phyloP scores from a whole-genome alignment of 306 rosid genomes.

The Vicia sativa region DNA sequence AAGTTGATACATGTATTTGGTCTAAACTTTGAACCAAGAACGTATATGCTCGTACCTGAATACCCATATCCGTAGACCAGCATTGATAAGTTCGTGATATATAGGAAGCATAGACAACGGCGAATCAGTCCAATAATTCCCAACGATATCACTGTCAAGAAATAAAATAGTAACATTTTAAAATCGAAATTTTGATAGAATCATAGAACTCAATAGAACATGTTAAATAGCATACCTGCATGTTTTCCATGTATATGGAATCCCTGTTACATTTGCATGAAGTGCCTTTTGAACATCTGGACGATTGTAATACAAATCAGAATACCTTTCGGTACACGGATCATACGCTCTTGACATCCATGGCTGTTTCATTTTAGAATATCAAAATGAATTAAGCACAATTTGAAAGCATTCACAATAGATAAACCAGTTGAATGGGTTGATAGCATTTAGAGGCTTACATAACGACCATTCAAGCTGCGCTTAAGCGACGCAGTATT shows the following conservation, averaged over 20 bases:
- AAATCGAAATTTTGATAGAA: conserved; percentile 8
- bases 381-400: too few relatives aligned
- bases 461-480: conserved; percentile 79
- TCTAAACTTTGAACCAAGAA: background rate
- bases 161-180: background rate
- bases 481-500: conserved; percentile 51
- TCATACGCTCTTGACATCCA: conserved; percentile 96
- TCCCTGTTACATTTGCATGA: conserved; percentile 82
- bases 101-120: conserved; percentile 93
- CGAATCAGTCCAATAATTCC: conserved; percentile 86
- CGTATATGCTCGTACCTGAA: conserved; percentile 57
- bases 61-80: conserved; percentile 80
- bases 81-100: conserved; percentile 78
- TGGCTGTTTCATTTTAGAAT: conserved; percentile 52
- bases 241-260: conserved; percentile 81
- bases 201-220: too few relatives aligned
- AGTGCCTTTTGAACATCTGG: conserved; percentile 93
- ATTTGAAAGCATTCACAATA: too few relatives aligned
- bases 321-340: conserved; percentile 90
- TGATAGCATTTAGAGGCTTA: conserved; percentile 47
- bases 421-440: background rate
- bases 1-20: background rate
- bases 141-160: conserved; percentile 68
- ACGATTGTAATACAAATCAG: conserved; percentile 75
- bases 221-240: conserved; percentile 60